Conservation (phyloP, 495 filamentous ascomycete species). For the Chlorociboria aeruginascens region DNA sequence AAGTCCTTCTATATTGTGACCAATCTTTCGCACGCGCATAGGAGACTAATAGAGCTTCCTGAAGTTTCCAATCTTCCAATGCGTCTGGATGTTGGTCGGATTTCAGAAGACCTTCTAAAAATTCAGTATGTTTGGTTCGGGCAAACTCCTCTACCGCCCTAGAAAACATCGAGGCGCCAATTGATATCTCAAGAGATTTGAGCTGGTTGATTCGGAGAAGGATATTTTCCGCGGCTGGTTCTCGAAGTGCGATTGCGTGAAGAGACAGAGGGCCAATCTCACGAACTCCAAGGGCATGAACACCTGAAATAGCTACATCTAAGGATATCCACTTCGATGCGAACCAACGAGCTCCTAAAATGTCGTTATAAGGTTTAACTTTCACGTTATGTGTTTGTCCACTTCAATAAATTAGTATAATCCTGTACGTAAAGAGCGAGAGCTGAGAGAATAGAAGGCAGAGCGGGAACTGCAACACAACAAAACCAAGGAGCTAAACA, state of each 20-base stretch:
- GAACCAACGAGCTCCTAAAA: constrained; percentile 57
- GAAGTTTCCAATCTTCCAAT: constrained; percentile 49
- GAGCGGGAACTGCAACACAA: too few relatives aligned
- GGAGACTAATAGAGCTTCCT: constrained; percentile 40
- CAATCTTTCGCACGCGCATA: constrained; percentile 37
- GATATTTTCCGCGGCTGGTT: constrained; percentile 40
- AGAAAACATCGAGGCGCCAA: constrained; percentile 46
- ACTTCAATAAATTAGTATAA: too few relatives aligned
- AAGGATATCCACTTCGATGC: constrained; percentile 57
- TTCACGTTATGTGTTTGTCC: constrained; percentile 10
- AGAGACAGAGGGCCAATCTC: constrained; percentile 60
- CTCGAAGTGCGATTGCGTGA: constrained; percentile 55
- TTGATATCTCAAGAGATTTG: constrained; percentile 41
- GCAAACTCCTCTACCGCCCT: constrained; percentile 47
- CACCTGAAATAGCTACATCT: constrained; percentile 47
- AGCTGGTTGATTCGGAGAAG: constrained; percentile 43
- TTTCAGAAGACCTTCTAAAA: constrained; percentile 46
- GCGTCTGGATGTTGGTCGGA: constrained; percentile 69
- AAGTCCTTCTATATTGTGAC: constrained; percentile 37
- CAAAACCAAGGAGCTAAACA: too few relatives aligned
- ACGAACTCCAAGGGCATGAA: constrained; percentile 52
- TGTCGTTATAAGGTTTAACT: constrained; percentile 38
- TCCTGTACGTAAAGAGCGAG: too few relatives aligned
- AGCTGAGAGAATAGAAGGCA: too few relatives aligned
- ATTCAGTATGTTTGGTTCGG: constrained; percentile 35